Evolutionary conservation across 306 rosid genomes (phyloP).

Genomic region (Pyrus pyrifolia): DNA sequence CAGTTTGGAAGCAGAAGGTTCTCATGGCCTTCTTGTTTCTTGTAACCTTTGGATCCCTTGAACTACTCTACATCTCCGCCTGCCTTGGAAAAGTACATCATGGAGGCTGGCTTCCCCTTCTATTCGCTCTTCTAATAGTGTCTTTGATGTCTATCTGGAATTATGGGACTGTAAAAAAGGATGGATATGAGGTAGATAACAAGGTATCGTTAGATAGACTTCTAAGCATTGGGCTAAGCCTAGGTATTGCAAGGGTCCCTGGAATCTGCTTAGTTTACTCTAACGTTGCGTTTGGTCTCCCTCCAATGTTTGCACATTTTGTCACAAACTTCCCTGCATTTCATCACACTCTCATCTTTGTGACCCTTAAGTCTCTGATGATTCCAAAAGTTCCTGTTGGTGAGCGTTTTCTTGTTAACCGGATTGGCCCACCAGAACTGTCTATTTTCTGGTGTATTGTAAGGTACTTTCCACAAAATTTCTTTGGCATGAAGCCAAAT

Average conservation of each 20-base stretch:
- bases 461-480: not conserved
- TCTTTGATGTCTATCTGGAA: constrained; percentile 25
- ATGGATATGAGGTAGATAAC: constrained; percentile 21
- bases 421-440: constrained; percentile 3
- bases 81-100: constrained; percentile 19
- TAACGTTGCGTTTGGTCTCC: constrained; percentile 14
- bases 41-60: constrained; percentile 19
- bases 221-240: constrained; percentile 9
- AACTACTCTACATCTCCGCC: constrained; percentile 21
- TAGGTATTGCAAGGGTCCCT: constrained; percentile 22
- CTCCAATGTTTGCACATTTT: constrained; percentile 27
- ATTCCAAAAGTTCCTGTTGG: constrained; percentile 14
- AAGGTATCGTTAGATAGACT: constrained; percentile 22
- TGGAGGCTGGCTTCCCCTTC: constrained; percentile 28
- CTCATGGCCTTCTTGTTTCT: constrained; percentile 12
- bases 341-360: constrained; percentile 21
- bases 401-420: constrained; percentile 9
- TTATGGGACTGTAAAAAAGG: constrained; percentile 19
- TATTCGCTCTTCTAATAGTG: constrained; percentile 1
- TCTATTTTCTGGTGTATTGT: constrained; percentile 8
- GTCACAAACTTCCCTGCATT: constrained; percentile 27
- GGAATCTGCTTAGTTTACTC: constrained; percentile 28
- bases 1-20: constrained; percentile 18
- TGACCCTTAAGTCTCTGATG: constrained; percentile 15
- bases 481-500: not conserved